Percentiles rank a stretch among this genome's conserved stretches.
Conservation (phyloP, 2,329 filamentous ascomycete genomes). For the Botryotinia convoluta region DNA sequence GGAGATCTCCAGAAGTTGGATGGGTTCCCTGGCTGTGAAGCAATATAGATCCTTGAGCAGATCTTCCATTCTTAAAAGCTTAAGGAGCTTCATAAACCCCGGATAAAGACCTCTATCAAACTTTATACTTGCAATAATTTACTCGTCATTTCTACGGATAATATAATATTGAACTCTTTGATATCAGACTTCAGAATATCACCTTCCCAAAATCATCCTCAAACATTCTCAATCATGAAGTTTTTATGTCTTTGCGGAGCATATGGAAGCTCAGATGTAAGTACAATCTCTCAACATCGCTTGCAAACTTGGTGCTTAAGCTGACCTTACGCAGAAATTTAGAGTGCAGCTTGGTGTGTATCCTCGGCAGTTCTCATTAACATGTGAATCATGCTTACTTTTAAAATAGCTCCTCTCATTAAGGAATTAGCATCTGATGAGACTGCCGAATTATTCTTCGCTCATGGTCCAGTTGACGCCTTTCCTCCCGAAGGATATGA, state of each 20-base stretch:
- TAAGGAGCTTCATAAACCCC: conserved; percentile 1
- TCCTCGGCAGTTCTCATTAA: conserved; percentile 7
- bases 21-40: not conserved
- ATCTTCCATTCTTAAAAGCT: not conserved
- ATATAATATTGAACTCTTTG: not conserved
- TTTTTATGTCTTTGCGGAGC: conserved; percentile 58
- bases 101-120: not conserved
- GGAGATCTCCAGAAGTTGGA: not conserved
- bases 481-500: conserved; percentile 53
- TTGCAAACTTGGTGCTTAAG: conserved; percentile 17
- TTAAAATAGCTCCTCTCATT: conserved; percentile 45
- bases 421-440: conserved; percentile 48
- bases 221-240: conserved; percentile 44
- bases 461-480: conserved; percentile 50
- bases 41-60: not conserved
- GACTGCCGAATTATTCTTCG: conserved; percentile 50
- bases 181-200: not conserved
- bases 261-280: conserved; percentile 55
- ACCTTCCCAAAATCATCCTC: not conserved
- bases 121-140: not conserved
- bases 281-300: conserved; percentile 29
- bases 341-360: conserved; percentile 50
- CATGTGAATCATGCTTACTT: conserved; percentile 22
- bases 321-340: conserved; percentile 48
- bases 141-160: not conserved